These are phyloP conservation scores for Imleria badia DNA, from an alignment of 768 basidiomycete species.

Conservation along the genomic window DNA sequence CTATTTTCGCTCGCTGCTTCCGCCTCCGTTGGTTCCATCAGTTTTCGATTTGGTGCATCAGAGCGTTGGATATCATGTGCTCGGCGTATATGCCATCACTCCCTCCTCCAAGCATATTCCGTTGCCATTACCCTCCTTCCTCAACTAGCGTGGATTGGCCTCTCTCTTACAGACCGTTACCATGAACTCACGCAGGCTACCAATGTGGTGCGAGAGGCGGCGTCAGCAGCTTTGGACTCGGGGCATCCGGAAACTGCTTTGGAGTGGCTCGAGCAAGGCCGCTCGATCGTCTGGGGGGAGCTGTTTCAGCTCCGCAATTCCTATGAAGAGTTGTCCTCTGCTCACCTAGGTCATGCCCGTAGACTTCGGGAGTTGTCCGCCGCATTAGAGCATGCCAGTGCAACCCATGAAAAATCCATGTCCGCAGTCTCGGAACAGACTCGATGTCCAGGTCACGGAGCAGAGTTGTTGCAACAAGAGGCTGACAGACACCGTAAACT, in stretches of 20 bases:
- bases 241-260: conserved; percentile 2
- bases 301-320: conserved; percentile 10
- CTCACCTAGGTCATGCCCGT: not conserved
- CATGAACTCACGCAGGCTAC: conserved; percentile 5
- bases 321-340: not conserved
- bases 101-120: conserved; percentile 22
- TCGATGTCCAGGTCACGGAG: not conserved
- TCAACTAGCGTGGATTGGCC: conserved; percentile 13
- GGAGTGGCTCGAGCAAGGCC: conserved; percentile 15
- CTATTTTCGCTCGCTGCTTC: conserved; percentile 4
- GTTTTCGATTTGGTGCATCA: conserved; percentile 5
- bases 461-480: not conserved
- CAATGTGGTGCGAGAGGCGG: conserved; percentile 23
- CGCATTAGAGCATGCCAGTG: not conserved
- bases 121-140: conserved; percentile 21
- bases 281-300: no score
- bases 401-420: not conserved
- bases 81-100: not conserved
- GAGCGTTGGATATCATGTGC: conserved; percentile 6
- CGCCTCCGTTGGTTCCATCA: not conserved
- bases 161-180: conserved; percentile 17
- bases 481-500: not conserved
- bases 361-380: not conserved
- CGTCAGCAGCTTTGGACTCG: conserved; percentile 17
- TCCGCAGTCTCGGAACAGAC: not conserved